These are phyloP conservation scores for Wickerhamomyces rabaulensis DNA, from an alignment of 805 yeast species.

Conservation along the genomic window DNA sequence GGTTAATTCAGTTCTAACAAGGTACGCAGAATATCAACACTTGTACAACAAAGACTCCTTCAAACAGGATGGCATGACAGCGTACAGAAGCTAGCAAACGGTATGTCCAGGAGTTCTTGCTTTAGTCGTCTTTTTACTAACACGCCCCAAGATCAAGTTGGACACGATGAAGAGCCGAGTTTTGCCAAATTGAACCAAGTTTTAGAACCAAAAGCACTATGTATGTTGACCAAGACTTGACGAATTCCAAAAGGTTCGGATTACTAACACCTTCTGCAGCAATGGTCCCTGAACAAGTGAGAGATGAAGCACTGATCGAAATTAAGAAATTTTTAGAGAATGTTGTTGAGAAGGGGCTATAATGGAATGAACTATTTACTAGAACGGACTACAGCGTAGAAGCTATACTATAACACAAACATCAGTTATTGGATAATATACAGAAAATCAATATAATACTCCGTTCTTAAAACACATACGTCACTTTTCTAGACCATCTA, in stretches of 20 bases:
- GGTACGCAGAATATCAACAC: constrained; percentile 44
- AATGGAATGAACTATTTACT: not conserved
- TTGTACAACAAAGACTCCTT: constrained; percentile 56
- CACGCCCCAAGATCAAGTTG: constrained; percentile 27
- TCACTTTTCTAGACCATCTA: not conserved
- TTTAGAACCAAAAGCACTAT: constrained; percentile 62
- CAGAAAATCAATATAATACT: not conserved
- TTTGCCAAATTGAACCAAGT: constrained; percentile 46
- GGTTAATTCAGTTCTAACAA: not conserved
- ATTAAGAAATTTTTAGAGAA: constrained; percentile 55
- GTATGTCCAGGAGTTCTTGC: constrained; percentile 23
- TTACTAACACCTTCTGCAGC: constrained; percentile 22
- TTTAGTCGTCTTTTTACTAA: not conserved
- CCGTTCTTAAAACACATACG: not conserved
- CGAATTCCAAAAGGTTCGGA: not conserved
- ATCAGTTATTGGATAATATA: not conserved
- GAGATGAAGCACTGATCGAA: constrained; percentile 50
- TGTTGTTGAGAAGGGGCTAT: constrained; percentile 27
- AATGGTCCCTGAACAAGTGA: constrained; percentile 64
- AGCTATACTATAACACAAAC: not conserved
- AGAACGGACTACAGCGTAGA: not conserved
- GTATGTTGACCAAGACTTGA: too few species aligned
- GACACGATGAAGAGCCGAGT: constrained; percentile 38
- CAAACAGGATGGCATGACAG: constrained; percentile 86
- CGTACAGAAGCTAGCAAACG: constrained; percentile 54